Evolutionary conservation across 1,284 basidiomycete genomes (phyloP).

Genomic region (Flammula alnicola): DNA sequence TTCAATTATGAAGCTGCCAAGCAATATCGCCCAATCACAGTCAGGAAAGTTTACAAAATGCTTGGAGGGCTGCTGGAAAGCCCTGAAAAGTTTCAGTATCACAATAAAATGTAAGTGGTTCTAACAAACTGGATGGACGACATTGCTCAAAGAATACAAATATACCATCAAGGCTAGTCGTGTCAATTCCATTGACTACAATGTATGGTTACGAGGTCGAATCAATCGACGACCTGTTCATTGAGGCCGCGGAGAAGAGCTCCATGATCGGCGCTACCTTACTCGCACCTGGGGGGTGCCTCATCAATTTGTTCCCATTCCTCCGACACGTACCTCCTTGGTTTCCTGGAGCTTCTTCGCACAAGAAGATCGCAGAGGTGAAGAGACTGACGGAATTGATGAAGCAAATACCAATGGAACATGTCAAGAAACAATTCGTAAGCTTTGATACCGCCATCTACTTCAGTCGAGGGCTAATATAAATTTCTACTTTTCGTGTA

Average conservation of each 20-base stretch:
- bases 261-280: constrained; percentile 8
- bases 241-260: constrained; percentile 22
- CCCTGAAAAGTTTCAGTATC: constrained; percentile 27
- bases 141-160: no score
- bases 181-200: constrained; percentile 28
- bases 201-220: constrained; percentile 29
- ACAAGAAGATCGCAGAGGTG: constrained; percentile 27
- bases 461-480: no score
- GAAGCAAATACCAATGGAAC: no score
- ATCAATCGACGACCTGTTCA: constrained; percentile 28
- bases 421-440: constrained; percentile 36
- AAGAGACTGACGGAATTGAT: no score
- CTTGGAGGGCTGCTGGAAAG: constrained; percentile 23
- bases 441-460: not conserved
- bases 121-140: not conserved
- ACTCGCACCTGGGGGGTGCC: constrained; percentile 18
- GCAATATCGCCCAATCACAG: constrained; percentile 25
- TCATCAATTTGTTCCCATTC: constrained; percentile 26
- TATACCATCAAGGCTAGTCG: constrained; percentile 21
- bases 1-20: constrained; percentile 26
- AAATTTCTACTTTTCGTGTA: not conserved
- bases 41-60: constrained; percentile 26
- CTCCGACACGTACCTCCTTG: constrained; percentile 36
- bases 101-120: constrained; percentile 30
- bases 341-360: constrained; percentile 39